Conservation (phyloP, 2,329 filamentous ascomycete genomes). For the Colletotrichum gigasporum region DNA sequence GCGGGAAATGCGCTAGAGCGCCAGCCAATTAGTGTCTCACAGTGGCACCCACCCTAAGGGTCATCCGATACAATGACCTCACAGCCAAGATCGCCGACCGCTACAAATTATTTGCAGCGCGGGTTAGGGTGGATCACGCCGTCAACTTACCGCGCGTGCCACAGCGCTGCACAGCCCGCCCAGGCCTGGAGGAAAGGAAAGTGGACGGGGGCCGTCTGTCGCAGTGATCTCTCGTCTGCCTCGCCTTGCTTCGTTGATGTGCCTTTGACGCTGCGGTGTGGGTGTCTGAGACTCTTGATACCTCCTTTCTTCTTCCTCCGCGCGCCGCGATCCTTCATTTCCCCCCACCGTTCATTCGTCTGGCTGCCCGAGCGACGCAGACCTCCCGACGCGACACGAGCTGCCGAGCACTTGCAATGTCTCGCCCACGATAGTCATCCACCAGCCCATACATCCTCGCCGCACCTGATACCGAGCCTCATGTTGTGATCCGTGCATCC, state of each 20-base stretch:
- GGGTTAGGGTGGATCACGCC: constrained; percentile 21
- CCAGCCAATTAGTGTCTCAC: constrained; percentile 19
- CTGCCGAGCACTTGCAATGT: constrained; percentile 25
- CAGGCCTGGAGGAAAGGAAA: constrained; percentile 7
- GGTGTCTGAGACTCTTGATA: background rate
- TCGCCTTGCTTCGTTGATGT: background rate
- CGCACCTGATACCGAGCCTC: constrained; percentile 25
- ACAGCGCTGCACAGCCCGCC: constrained; percentile 23
- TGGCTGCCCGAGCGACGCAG: too few species aligned
- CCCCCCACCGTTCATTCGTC: background rate
- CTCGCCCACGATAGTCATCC: constrained; percentile 29
- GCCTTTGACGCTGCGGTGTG: background rate
- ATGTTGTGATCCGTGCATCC: constrained; percentile 14
- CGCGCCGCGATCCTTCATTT: too few species aligned
- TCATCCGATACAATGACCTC: constrained; percentile 30
- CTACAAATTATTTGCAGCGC: constrained; percentile 10
- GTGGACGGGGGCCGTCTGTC: background rate
- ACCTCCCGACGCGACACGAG: too few species aligned
- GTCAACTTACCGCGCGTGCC: constrained; percentile 28
- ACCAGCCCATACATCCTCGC: constrained; percentile 20
- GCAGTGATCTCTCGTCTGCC: constrained; percentile 1
- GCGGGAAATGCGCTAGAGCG: constrained; percentile 15
- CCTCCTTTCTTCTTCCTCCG: background rate
- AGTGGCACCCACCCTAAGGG: constrained; percentile 16
- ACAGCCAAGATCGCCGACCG: constrained; percentile 26